Evolutionary conservation across 176 grass and related monocot genomes (phyloP).

Genomic region (Eragrostis curvula): DNA sequence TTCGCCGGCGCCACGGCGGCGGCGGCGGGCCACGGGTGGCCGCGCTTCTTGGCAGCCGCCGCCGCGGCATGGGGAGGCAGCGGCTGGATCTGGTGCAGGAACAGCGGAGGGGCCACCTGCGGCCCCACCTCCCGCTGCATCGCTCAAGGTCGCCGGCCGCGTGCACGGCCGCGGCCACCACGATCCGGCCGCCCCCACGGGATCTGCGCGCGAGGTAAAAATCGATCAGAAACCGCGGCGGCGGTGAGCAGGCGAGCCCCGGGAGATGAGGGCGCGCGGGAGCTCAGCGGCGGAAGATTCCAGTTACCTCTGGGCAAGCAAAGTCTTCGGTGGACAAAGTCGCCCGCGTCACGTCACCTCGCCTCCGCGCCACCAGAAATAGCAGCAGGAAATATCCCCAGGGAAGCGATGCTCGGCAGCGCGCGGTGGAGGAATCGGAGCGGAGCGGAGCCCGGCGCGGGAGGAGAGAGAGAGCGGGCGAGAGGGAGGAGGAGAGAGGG

Average conservation of each 20-base stretch:
- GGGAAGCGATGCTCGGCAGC: background rate
- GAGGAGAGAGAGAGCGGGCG: background rate
- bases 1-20: background rate
- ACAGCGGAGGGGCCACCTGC: conserved; percentile 73
- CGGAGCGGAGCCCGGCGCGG: conserved; percentile 10
- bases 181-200: conserved; percentile 34
- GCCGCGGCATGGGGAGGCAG: conserved; percentile 52
- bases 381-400: background rate
- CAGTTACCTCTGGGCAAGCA: conserved; percentile 34
- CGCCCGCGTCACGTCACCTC: conserved; percentile 27
- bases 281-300: background rate
- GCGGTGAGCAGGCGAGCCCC: too few relatives aligned
- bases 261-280: background rate
- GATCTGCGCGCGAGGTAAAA: conserved; percentile 39
- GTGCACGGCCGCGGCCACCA: background rate
- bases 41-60: conserved; percentile 47
- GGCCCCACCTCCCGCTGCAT: conserved; percentile 84
- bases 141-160: conserved; percentile 1
- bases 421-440: background rate
- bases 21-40: conserved; percentile 47
- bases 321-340: conserved; percentile 18
- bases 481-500: background rate
- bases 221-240: background rate
- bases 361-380: background rate
- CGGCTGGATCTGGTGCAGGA: conserved; percentile 68